A percentile compares a stretch with the other conserved stretches of the same genome.
Evolutionary conservation across 805 yeast genomes (phyloP).

Genomic region (Candida incommunis): DNA sequence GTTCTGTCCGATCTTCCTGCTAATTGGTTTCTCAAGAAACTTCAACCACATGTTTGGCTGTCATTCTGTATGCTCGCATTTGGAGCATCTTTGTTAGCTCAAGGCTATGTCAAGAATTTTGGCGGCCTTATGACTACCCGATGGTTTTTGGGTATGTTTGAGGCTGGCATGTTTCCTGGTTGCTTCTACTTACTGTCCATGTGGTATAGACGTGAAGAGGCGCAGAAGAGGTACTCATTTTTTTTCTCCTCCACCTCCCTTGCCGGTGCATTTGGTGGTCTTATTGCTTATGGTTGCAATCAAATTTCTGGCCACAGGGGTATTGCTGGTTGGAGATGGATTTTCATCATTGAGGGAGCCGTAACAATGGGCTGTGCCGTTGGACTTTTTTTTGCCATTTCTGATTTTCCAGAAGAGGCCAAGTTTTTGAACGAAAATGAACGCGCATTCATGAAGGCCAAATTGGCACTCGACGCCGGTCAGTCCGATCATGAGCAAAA

Average conservation of each 20-base stretch:
- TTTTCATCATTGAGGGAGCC: constrained; percentile 38
- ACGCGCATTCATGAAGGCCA: constrained; percentile 39
- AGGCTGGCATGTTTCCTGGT: constrained; percentile 63
- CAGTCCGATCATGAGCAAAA: constrained; percentile 37
- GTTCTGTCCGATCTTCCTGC: constrained; percentile 49
- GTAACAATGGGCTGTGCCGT: constrained; percentile 23
- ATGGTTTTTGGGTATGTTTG: constrained; percentile 51
- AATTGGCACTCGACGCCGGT: constrained; percentile 38
- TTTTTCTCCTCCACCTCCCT: constrained; percentile 60
- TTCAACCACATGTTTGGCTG: constrained; percentile 55
- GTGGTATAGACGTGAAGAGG: constrained; percentile 49
- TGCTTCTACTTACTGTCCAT: constrained; percentile 55
- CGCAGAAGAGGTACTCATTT: constrained; percentile 54
- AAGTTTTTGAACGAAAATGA: constrained; percentile 39
- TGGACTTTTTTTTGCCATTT: constrained; percentile 32
- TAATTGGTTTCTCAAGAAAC: constrained; percentile 42
- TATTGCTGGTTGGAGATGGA: constrained; percentile 39
- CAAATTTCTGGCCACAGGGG: constrained; percentile 35
- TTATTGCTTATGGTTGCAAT: constrained; percentile 51
- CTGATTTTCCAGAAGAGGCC: constrained; percentile 63
- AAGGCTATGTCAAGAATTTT: constrained; percentile 48
- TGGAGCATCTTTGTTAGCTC: constrained; percentile 49
- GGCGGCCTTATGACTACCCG: constrained; percentile 50
- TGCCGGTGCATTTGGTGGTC: constrained; percentile 71
- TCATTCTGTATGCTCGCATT: constrained; percentile 43